Evolutionary conservation across 1,284 basidiomycete genomes (phyloP).

Genomic region (Anthracocystis setariae): DNA sequence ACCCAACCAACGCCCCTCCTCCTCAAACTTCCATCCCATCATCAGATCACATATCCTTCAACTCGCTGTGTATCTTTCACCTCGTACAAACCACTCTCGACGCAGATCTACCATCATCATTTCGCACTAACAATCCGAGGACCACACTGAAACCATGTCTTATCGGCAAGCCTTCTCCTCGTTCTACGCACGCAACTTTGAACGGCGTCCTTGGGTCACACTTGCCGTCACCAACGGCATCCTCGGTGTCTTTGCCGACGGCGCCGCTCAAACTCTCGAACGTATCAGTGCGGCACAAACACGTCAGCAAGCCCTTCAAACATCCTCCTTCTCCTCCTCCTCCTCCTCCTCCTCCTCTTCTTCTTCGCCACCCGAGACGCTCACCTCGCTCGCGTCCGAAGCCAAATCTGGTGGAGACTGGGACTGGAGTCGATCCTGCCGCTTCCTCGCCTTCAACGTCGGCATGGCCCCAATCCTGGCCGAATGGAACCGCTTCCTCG

Average conservation of each 20-base stretch:
- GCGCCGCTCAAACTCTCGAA: slow-evolving; percentile 62
- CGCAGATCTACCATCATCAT: neutral
- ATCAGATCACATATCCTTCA: too few relatives aligned
- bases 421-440: slow-evolving; percentile 53
- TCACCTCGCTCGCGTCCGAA: neutral
- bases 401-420: slow-evolving; percentile 15
- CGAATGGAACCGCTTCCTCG: slow-evolving; percentile 65
- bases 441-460: slow-evolving; percentile 62
- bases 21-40: neutral
- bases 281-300: slow-evolving; percentile 26
- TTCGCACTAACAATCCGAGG: neutral
- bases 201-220: slow-evolving; percentile 60
- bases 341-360: neutral
- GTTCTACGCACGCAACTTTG: slow-evolving; percentile 63
- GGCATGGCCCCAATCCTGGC: slow-evolving; percentile 64
- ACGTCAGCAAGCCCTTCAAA: neutral
- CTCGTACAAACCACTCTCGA: too few relatives aligned
- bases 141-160: slow-evolving; percentile 18
- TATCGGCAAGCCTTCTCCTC: slow-evolving; percentile 49
- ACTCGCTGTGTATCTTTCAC: too few relatives aligned
- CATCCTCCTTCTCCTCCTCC: neutral
- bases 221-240: slow-evolving; percentile 64
- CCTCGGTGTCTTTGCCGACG: slow-evolving; percentile 59
- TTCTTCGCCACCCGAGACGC: neutral
- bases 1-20: too few relatives aligned